These are phyloP conservation scores for Diaporthe citriasiana DNA, from an alignment of 2,329 filamentous ascomycete species.

Conservation along the genomic window DNA sequence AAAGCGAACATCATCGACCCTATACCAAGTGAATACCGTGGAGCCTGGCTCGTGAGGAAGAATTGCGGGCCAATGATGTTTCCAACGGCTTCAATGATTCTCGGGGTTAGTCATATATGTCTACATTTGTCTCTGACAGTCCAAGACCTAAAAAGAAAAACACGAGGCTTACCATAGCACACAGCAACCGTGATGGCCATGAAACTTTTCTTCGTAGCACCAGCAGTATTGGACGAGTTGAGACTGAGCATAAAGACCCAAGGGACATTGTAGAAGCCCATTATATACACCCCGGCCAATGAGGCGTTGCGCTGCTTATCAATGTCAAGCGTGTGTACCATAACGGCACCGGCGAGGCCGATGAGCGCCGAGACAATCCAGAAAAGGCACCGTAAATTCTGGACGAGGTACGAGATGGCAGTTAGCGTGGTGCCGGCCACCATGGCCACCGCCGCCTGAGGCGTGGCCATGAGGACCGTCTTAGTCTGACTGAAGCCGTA, in stretches of 20 bases:
- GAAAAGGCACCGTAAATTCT: not conserved
- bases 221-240: conserved; percentile 1
- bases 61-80: not conserved
- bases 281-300: not conserved
- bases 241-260: conserved; percentile 12
- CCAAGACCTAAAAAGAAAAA: not conserved
- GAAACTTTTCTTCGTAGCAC: conserved; percentile 8
- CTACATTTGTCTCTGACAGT: not conserved
- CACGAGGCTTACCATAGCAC: not conserved
- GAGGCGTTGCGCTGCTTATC: not conserved
- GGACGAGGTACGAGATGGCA: not conserved
- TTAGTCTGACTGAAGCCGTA: conserved; percentile 1
- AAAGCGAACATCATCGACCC: conserved; percentile 1
- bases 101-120: not conserved
- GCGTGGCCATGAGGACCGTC: conserved; percentile 2
- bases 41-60: not conserved
- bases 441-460: not conserved
- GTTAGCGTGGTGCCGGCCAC: not conserved
- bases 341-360: not conserved
- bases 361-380: conserved; percentile 7
- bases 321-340: conserved; percentile 3
- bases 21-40: not conserved
- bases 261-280: conserved; percentile 3
- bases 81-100: not conserved
- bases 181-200: not conserved